These are phyloP conservation scores for Lecanosticta acicola DNA, from an alignment of 2,329 filamentous ascomycete genomes.

Conservation along the genomic window DNA sequence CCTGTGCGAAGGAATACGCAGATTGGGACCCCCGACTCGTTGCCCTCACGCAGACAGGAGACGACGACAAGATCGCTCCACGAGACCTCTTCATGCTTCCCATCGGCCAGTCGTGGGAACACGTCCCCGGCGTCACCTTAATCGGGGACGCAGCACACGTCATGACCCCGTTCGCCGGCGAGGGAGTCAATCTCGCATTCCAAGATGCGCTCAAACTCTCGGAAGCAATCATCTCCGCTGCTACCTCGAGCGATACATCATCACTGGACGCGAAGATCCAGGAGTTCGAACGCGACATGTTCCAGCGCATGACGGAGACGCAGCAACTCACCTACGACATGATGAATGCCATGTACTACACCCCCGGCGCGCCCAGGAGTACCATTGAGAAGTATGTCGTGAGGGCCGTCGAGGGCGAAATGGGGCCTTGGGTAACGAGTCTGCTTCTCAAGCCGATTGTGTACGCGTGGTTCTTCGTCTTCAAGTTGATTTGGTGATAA, in stretches of 20 bases:
- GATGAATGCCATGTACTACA: constrained; percentile 46
- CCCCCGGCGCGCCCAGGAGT: constrained; percentile 41
- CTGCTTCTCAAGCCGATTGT: constrained; percentile 22
- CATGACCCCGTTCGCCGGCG: constrained; percentile 24
- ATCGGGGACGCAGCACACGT: constrained; percentile 27
- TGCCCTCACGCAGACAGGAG: constrained; percentile 21
- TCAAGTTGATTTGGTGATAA: constrained; percentile 28
- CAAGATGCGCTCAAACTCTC: constrained; percentile 26
- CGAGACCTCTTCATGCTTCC: constrained; percentile 37
- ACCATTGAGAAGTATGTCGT: constrained; percentile 38
- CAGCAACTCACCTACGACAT: constrained; percentile 39
- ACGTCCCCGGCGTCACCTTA: constrained; percentile 35
- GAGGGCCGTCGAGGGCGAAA: constrained; percentile 15
- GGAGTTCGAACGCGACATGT: constrained; percentile 37
- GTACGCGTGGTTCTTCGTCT: constrained; percentile 29
- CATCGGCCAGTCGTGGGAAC: constrained; percentile 35
- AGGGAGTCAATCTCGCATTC: constrained; percentile 18
- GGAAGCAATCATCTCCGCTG: constrained; percentile 30
- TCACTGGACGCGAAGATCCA: constrained; percentile 28
- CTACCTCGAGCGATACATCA: constrained; percentile 5
- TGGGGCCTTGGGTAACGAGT: constrained; percentile 16
- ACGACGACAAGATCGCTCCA: constrained; percentile 22
- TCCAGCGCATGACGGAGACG: constrained; percentile 31
- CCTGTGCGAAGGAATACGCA: constrained; percentile 22
- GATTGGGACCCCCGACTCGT: constrained; percentile 38